Evolutionary conservation across 164 flowering plant genomes (phyloP).

Genomic region (Kalanchoe fedtschenkoi): DNA sequence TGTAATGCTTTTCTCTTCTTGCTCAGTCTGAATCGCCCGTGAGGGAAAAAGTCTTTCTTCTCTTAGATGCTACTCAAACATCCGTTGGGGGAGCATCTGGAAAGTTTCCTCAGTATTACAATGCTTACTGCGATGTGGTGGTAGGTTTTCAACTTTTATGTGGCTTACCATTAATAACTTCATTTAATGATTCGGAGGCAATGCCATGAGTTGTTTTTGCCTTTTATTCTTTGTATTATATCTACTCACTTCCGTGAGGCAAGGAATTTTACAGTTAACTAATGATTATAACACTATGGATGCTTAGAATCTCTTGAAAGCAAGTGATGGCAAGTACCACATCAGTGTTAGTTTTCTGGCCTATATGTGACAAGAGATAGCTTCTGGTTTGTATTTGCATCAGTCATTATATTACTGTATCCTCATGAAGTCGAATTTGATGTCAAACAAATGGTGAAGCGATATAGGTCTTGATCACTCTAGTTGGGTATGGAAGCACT

Average conservation of each 20-base stretch:
- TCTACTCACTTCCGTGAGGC: neutral
- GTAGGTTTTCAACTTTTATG: slow-evolving; percentile 32
- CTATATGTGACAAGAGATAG: neutral
- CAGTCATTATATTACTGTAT: neutral
- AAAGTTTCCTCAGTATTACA: slow-evolving; percentile 83
- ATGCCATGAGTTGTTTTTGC: neutral
- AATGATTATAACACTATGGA: neutral
- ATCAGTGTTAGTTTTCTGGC: neutral
- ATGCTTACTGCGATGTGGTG: slow-evolving; percentile 87
- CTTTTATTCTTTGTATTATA: neutral
- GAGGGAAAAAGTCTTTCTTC: slow-evolving; percentile 82
- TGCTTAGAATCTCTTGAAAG: neutral
- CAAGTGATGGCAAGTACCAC: neutral
- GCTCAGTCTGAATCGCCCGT: slow-evolving; percentile 72
- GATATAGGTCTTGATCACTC: neutral
- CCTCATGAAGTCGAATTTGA: neutral
- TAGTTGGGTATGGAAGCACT: neutral
- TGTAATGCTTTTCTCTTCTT: neutral
- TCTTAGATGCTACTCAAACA: slow-evolving; percentile 93
- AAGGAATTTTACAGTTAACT: neutral
- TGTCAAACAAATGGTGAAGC: no score
- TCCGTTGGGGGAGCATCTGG: slow-evolving; percentile 92
- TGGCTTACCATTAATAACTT: neutral
- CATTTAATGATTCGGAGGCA: neutral
- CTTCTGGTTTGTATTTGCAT: neutral